Evolutionary conservation across 257 asterid species (phyloP).

Genomic region (Jaltomata sinuosa): DNA sequence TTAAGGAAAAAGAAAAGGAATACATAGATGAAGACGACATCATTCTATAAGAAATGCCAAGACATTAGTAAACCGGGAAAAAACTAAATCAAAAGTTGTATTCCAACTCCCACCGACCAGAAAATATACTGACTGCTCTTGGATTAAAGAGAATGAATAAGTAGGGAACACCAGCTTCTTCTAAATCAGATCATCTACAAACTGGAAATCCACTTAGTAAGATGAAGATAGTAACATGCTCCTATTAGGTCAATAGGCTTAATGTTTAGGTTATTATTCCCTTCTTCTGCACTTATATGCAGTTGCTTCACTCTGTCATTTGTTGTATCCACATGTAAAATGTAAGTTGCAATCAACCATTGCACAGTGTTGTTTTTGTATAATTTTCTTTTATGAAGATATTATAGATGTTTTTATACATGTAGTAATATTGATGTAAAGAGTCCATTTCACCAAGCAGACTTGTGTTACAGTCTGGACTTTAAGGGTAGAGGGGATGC

Average conservation of each 20-base stretch:
- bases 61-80: neutral
- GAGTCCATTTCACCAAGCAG: neutral
- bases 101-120: neutral
- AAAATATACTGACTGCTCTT: neutral
- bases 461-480: neutral
- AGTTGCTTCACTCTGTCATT: neutral
- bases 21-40: neutral
- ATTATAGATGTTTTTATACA: neutral
- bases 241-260: neutral
- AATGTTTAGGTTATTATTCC: neutral
- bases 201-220: neutral
- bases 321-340: neutral
- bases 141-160: neutral
- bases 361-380: neutral
- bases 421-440: neutral
- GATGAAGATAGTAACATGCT: neutral
- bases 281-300: neutral
- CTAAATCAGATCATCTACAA: neutral
- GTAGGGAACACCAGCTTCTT: neutral
- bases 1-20: neutral
- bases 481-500: neutral
- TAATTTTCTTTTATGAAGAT: neutral
- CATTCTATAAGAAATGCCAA: neutral
- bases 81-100: neutral
- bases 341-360: neutral